Percentiles rank a stretch among this genome's conserved stretches.
phyloP scores from a whole-genome alignment of 345 rosid genomes.

The Boechera divaricarpa region DNA sequence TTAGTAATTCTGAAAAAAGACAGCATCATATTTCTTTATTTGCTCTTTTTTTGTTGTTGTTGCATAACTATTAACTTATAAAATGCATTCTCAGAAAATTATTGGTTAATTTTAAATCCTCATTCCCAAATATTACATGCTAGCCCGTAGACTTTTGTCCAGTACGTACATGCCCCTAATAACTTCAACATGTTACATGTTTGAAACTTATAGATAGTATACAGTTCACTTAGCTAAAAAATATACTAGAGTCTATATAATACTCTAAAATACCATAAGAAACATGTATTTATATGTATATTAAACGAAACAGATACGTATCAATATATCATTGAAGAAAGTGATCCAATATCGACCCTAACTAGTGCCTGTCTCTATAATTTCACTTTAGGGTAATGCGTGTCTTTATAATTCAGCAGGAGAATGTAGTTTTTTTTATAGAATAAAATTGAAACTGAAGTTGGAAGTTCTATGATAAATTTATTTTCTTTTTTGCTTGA shows the following conservation, averaged over 20 bases:
- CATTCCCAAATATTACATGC: not conserved
- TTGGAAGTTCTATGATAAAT: not conserved
- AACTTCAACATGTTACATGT: not conserved
- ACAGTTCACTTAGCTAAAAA: not conserved
- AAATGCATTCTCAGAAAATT: not conserved
- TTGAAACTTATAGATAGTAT: not conserved
- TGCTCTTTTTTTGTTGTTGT: not conserved
- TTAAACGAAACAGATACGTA: not conserved
- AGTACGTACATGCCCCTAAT: slow-evolving; percentile 18
- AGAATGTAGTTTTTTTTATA: not conserved
- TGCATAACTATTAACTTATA: not conserved
- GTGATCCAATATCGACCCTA: not conserved
- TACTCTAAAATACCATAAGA: not conserved
- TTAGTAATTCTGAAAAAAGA: slow-evolving; percentile 27
- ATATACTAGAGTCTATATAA: not conserved
- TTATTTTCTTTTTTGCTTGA: too few species aligned
- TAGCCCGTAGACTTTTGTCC: not conserved
- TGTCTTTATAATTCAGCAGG: not conserved
- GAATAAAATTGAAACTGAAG: not conserved
- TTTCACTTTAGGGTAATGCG: not conserved
- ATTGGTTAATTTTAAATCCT: not conserved
- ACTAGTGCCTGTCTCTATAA: not conserved
- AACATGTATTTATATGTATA: not conserved
- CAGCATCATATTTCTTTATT: slow-evolving; percentile 1
- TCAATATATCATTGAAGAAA: not conserved